These are phyloP conservation scores for Xylariales sp. DNA, from an alignment of 2,329 filamentous ascomycete species.

Conservation along the genomic window DNA sequence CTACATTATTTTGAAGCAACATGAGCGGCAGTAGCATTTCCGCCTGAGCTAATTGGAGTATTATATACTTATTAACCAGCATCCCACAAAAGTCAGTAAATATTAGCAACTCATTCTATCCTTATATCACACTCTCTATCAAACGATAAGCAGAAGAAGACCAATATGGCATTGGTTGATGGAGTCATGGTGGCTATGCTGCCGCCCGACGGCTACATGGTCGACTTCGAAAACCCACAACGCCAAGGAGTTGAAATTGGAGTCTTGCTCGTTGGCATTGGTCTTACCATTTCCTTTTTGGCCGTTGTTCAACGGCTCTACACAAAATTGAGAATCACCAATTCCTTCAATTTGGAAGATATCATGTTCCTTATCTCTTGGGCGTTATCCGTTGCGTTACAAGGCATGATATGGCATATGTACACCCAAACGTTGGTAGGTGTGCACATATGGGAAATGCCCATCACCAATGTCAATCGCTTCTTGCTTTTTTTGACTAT, in stretches of 20 bases:
- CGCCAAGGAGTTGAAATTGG: constrained; percentile 6
- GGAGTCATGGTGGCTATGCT: constrained; percentile 3
- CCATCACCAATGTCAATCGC: background rate
- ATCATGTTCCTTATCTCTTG: constrained; percentile 8
- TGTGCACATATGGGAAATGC: constrained; percentile 13
- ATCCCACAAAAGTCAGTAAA: too few relatives aligned
- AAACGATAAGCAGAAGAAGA: too few relatives aligned
- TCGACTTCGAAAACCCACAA: constrained; percentile 9
- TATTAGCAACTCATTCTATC: too few relatives aligned
- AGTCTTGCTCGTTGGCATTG: constrained; percentile 8
- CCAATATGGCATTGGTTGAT: background rate
- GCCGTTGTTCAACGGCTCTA: constrained; percentile 11
- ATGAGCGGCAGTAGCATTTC: too few relatives aligned
- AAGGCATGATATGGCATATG: constrained; percentile 4
- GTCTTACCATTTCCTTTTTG: constrained; percentile 10
- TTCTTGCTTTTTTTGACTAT: background rate
- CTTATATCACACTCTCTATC: too few relatives aligned
- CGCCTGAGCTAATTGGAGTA: too few relatives aligned
- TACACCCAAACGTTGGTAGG: constrained; percentile 8
- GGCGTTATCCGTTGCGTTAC: constrained; percentile 4
- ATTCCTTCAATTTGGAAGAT: constrained; percentile 10
- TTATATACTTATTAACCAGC: too few relatives aligned
- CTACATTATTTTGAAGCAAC: too few relatives aligned
- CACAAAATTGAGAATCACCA: constrained; percentile 8
- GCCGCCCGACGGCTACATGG: constrained; percentile 8